Base-by-base conservation (phyloP, 2,329 filamentous ascomycete species). In the Aspergillus sp. region DNA sequence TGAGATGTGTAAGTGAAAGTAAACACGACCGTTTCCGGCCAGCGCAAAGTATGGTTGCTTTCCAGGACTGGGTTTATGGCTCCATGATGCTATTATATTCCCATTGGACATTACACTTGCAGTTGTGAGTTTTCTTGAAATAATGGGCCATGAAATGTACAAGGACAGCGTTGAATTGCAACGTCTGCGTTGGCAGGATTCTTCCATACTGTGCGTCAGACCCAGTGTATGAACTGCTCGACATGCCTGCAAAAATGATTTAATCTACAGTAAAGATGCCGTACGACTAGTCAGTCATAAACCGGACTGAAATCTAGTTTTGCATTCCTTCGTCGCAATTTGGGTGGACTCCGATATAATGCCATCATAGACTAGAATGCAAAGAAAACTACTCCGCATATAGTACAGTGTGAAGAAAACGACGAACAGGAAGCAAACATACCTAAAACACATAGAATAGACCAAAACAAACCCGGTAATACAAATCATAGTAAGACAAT, bases 391-490 rank as follows among this genome's bases (percentile, higher is more conserved):
- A 19, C 19, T 19, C 19, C 19, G 19, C 27, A 39, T 39, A 39
- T 39, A 26, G 26, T 39, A 39, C 36, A 39, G 30, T 19, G 34
- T 12, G 34, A 36, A 36, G 34, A 36, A 7, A 36, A 12, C 34
- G 39, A 33, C 27, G 4, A 27, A 19, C 34, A 41, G 33, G n/a
- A 8, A 34, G 4, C 4, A 45, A 29, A 46, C 36, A 43, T 34
- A 32, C 48, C 35, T 42, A 42, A 51, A 44, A 29, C 46, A 43
- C 43, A 48, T 47, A 46, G 7, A 9, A 29, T 29, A 29, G 5
- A 41, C 26, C 2, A 29, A 42, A 6, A 30, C 27, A 42, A 32
- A 10, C 40, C 40, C 27, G 6, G 40, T 42, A 7, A 29, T 30
- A 42, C 27, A 42, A 30, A 29, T n/a, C 27, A 36, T 39, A 49